These are phyloP conservation scores for Starmerella stellata DNA, from an alignment of 805 yeast species.

Conservation along the genomic window DNA sequence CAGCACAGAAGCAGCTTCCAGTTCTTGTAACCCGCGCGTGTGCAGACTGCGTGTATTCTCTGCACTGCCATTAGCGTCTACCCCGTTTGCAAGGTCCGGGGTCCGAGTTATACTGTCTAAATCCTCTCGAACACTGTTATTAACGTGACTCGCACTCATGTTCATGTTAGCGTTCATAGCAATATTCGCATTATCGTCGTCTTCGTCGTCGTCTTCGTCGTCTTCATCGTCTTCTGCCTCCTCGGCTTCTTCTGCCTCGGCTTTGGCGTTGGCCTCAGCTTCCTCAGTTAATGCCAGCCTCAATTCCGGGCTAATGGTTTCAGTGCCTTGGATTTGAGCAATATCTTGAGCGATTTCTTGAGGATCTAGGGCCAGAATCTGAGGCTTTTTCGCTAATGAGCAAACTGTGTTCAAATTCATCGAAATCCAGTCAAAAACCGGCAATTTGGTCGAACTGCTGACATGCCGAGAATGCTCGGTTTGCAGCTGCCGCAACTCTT, in stretches of 20 bases:
- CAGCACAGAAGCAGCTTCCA: no score
- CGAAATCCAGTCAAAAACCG: constrained; percentile 16
- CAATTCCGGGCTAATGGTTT: no score
- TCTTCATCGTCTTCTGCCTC: constrained; percentile 35
- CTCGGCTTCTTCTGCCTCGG: not conserved
- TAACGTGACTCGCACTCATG: no score
- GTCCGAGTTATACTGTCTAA: no score
- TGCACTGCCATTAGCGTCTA: no score
- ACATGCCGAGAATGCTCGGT: constrained; percentile 6
- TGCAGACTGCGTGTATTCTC: no score
- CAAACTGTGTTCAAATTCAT: constrained; percentile 18
- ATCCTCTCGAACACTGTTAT: no score
- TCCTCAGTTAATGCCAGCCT: not conserved
- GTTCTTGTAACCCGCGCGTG: no score
- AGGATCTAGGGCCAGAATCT: not conserved
- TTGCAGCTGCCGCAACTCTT: constrained; percentile 8
- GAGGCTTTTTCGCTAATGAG: constrained; percentile 6
- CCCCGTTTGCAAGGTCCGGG: no score
- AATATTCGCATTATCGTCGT: constrained; percentile 43
- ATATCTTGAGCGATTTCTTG: not conserved
- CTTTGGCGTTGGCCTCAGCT: not conserved
- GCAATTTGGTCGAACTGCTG: constrained; percentile 6
- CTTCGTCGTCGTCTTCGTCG: constrained; percentile 32
- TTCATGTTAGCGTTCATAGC: constrained; percentile 81
- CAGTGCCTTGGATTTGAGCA: not conserved